Base-by-base conservation (phyloP, 2,329 filamentous ascomycete species). In the Botrytis aclada region DNA sequence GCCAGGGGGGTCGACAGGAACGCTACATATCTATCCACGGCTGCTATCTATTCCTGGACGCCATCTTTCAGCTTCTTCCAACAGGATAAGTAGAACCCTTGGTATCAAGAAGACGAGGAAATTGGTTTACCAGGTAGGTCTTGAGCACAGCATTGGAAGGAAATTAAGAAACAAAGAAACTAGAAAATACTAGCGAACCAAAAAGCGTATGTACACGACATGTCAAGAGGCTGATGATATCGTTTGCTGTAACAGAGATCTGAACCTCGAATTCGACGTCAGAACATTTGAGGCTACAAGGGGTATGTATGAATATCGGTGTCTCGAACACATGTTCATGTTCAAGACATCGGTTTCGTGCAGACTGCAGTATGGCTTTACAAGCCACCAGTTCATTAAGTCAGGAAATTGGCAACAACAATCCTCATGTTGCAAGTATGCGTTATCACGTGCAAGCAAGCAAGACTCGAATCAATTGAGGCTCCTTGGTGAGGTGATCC, bases 1-100 rank as follows among this genome's bases (percentile, higher is more conserved):
- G 64, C 64, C 64, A 67, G 54, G 45, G 37, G 22, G 45, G 45
- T 67, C 64, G 64, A 67, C 34, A 67, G 34, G 45, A 67, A 67
- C 64, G 20, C 5, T 65, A 39, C 29, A 65, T 65, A 65, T 47
- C 32, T 39, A 39, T 29, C 64, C 29, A 25, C 45, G 16, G 3
- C 39, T 41, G 14, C 39, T 22, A 29, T n/a, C 25, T 54, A 66
- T 67, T 54, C 64, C 64, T 67, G 45, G 64, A 67, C 64, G 64
- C 45, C 45, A 67, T 67, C 32, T 54, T 25, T 54, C 45, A 67
- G 45, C 34, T 67, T 25, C 64, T 39, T 54, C 64, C 64, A 67
- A 54, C 45, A 54, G 34, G 45, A 29, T 32, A 37, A 39, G 34
- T 39, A 39, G 45, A 29, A 54, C 51, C 64, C 34, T 67, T 41